Base-by-base conservation (phyloP, 768 basidiomycete species). In the Coprinopsis sp. region DNA sequence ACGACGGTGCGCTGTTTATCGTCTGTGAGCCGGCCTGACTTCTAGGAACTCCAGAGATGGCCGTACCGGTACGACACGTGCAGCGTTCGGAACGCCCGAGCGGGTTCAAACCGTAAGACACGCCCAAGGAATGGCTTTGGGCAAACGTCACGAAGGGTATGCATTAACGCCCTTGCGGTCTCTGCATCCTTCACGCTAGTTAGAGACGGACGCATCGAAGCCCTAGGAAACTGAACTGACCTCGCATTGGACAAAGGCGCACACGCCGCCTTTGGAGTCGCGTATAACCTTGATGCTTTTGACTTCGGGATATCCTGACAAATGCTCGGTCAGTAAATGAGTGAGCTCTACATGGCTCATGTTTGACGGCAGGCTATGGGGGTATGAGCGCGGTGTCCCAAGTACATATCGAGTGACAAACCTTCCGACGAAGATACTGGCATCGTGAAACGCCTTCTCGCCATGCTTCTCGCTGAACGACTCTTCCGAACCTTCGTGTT, bases 371-470 rank as follows among this genome's bases (percentile, higher is more conserved):
- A 91, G 71, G 60, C 88, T 91, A 36, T 38, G 33, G 46, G 46
- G 44, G 44, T 48, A 39, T 44, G 42, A 51, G 36, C 44, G 33
- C 34, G 33, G 38, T 38, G 47, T 48, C 22, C 4, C 24, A 36
- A 11, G 25, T 44, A 22, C 22, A 22, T 50, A n/a, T 36, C 27
- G 45, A 48, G 31, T 21, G 33, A 46, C 60, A 4, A 56, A 87
- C 88, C 87, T 89, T 62, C 90, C 89, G 50, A 91, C 82, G 62
- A 91, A 91, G 55, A 91, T 75, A 56, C 86, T 89, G 31, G 87
- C 81, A 53, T 90, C 83, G 60, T 88, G 84, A 46, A 78, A 74
- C 58, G 76, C 69, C 56, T 71, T 78, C 36, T 81, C 68, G 24
- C 67, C 69, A 51, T 59, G 63, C 47, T 64, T 61, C 21, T 56